Evolutionary conservation across 2,329 filamentous ascomycete genomes (phyloP).

Genomic region (Fusarium sp.): DNA sequence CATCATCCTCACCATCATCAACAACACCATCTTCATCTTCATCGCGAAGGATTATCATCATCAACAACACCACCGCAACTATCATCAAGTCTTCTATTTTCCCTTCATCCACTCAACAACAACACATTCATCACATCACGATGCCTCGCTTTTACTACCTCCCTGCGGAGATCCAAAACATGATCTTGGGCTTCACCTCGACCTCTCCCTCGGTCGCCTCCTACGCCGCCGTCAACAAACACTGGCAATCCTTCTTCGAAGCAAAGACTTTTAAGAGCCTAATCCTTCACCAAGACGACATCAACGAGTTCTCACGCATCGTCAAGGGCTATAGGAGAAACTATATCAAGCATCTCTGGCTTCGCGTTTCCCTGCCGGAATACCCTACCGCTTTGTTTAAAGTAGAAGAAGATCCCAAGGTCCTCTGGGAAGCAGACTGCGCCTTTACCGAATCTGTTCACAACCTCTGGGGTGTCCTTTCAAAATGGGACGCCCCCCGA

Average conservation of each 20-base stretch:
- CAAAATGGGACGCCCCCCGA: not conserved
- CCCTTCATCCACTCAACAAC: not conserved
- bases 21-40: too few relatives aligned
- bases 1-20: too few relatives aligned
- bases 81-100: not conserved
- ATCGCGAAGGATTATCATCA: not conserved
- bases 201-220: fast-evolving
- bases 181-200: not conserved
- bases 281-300: conserved; percentile 5
- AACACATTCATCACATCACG: not conserved
- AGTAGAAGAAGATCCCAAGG: not conserved
- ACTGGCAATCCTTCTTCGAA: conserved; percentile 23
- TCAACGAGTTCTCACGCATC: not conserved
- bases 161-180: not conserved
- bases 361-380: not conserved
- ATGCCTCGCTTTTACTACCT: conserved; percentile 22
- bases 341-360: conserved; percentile 23
- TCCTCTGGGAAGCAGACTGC: conserved; percentile 7
- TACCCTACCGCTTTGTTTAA: not conserved
- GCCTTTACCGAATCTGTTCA: conserved; percentile 9
- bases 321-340: not conserved
- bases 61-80: not conserved
- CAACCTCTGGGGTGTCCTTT: conserved; percentile 8
- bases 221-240: conserved; percentile 7
- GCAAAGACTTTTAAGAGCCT: conserved; percentile 11